A percentile compares a stretch with the other conserved stretches of the same genome.
phyloP scores from a whole-genome alignment of 176 grass and related monocot genomes.

The Phragmites australis region DNA sequence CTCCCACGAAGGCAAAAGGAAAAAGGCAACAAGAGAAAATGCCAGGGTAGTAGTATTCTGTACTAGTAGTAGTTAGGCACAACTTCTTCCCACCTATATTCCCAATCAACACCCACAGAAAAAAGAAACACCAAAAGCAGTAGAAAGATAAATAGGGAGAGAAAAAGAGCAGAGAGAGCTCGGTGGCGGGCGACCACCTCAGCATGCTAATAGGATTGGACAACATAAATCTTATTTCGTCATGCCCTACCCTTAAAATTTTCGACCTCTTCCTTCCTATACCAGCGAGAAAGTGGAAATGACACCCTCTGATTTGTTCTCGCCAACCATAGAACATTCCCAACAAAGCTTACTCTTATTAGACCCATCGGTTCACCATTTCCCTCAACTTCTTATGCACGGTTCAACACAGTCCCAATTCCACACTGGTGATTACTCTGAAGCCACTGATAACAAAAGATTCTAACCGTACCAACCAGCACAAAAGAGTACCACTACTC shows the following conservation, averaged over 20 bases:
- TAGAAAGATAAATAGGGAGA: constrained; percentile 2
- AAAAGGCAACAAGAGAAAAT: constrained; percentile 3
- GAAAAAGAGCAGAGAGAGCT: neutral
- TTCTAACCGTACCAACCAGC: neutral
- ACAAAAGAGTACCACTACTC: neutral
- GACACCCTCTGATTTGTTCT: neutral
- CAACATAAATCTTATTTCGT: neutral
- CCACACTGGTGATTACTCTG: neutral
- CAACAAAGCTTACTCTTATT: neutral
- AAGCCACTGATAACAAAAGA: neutral
- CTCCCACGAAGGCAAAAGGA: neutral
- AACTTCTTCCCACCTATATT: constrained; percentile 16
- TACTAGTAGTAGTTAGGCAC: constrained; percentile 1
- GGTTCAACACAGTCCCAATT: neutral
- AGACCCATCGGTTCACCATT: neutral
- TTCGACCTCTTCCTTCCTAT: neutral
- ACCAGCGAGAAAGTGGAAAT: neutral
- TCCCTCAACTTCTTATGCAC: neutral
- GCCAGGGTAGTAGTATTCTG: neutral
- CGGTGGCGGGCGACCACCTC: too few relatives aligned
- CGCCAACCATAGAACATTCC: neutral
- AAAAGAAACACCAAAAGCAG: constrained; percentile 27
- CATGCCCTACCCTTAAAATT: neutral
- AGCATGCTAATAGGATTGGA: neutral
- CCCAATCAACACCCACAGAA: constrained; percentile 26